phyloP scores from a whole-genome alignment of 768 basidiomycete species.

The Multifurca ochricompacta region DNA sequence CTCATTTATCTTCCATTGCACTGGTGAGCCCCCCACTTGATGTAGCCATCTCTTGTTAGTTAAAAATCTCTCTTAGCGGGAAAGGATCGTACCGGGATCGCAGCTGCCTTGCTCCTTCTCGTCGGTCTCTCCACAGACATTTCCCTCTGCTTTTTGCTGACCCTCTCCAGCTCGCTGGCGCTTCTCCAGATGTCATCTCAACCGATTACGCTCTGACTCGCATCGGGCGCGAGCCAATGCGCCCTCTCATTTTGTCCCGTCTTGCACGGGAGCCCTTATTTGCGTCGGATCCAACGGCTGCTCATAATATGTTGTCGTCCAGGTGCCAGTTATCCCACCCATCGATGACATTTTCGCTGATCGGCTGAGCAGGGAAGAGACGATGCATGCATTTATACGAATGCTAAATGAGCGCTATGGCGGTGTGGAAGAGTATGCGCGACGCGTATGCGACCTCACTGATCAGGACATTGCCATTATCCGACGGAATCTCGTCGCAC shows the following conservation, averaged over 20 bases:
- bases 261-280: slow-evolving; percentile 66
- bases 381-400: slow-evolving; percentile 65
- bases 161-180: slow-evolving; percentile 57
- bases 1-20: slow-evolving; percentile 70
- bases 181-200: slow-evolving; percentile 54
- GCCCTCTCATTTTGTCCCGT: slow-evolving; percentile 60
- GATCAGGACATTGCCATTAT: slow-evolving; percentile 58
- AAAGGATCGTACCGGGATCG: slow-evolving; percentile 74
- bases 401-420: slow-evolving; percentile 59
- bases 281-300: slow-evolving; percentile 63
- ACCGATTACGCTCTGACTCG: slow-evolving; percentile 72
- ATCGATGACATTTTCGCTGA: neutral
- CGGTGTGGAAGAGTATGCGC: slow-evolving; percentile 59
- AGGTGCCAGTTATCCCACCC: slow-evolving; percentile 37
- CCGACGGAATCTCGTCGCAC: slow-evolving; percentile 44
- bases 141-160: neutral
- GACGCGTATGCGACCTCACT: slow-evolving; percentile 45
- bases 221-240: slow-evolving; percentile 71
- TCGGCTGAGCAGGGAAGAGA: slow-evolving; percentile 44
- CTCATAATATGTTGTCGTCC: slow-evolving; percentile 78
- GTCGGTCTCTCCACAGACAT: slow-evolving; percentile 31
- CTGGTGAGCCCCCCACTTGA: slow-evolving; percentile 33
- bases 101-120: slow-evolving; percentile 65
- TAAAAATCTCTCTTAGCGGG: slow-evolving; percentile 44
- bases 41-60: neutral